Base-by-base conservation (phyloP, 1,139 yeast species). In the Pichia norvegensis region DNA sequence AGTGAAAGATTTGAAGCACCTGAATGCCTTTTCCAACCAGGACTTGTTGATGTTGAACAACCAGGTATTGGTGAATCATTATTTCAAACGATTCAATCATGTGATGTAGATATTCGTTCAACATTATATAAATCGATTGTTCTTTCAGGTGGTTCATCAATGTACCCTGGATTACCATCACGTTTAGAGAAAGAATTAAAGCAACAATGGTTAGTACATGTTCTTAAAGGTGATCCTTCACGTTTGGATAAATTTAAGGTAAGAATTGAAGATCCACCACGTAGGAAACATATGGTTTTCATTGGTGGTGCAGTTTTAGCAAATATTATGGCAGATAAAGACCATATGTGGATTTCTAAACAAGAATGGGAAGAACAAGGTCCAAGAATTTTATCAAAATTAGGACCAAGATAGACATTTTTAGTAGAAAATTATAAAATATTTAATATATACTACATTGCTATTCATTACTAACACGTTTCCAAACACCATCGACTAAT, bases 341-440 rank as follows among this genome's bases (percentile, higher is more conserved):
- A 90, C 54, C 96, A 88, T 62, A 85, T 92, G 95, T 90, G 99
- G 99, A 79, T 94, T 58, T 74, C 90, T 47, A 88, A 85, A 65
- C 86, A 84, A 63, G 99, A 92, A 69, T 92, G 98, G 98, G 94
- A 87, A 65, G 99, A 92, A 69, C 86, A 85, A 61, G 98, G 97
- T 35, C 78, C 95, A 39, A 76, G 92, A 44, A 79, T 87, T 20
- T 78, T 92, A 65, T 75, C 73, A 54, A 92, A 92, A 67, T 78
- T 92, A 59, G 98, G 98, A n/a, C 95, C 96, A 52, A 81, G 96
- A 69, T 87, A 71, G 66, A 16, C 16, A 16, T 38, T 20, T 23
- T 23, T 25, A 10, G 9, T 7, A 10, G 11, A 25, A 10, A 13
- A 25, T n/a, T 7, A 25, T 25, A 25, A 25, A 25, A 25, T n/a